Evolutionary conservation across 2,329 filamentous ascomycete genomes (phyloP), one percentile per base, ranked within the genome.

Genomic region (Epichloe hybrida): DNA sequence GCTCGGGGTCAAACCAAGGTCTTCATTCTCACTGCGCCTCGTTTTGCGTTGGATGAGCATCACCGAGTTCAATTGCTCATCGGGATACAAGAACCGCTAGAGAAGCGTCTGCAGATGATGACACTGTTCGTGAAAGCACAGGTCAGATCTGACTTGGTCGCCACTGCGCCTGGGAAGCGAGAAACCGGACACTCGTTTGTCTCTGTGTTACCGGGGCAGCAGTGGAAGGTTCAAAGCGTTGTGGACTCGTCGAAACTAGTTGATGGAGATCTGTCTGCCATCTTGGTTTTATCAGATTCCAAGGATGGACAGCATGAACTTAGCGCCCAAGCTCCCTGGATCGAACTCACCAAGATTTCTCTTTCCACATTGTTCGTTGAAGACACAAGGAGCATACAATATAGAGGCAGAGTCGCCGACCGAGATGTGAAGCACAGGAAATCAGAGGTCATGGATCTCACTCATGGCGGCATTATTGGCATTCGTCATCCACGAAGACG

Each of bases 281-380:
- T 90, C 48, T 68, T 89, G 3, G 80, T 86, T 27, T 68, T 91
- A 13, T 84, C 81, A 3, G 78, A 83, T 57, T 78, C 80, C 23
- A 74, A 75, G 48, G 72, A 80, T 55, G 83, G 83, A 1, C 74
- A 76, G 34, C 76, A 79, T 45, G 80, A 85, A 59, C 66, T 91
- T 15, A 86, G 82, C 56, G 69, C 87, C 9, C 85, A 89, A 64
- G 84, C 84, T 5, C 85, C 84, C 0, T 90, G 86, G 86, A 82
- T 83, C 52, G 76, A 77, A 49, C 72, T 85, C 12, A 79, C 81
- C n/a, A 80, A 80, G 42, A 68, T 89, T n/a, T 70, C 75, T 0
- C 66, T 88, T 2, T 82, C 84, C 2, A 58, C 73, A 31, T 68
- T 88, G 20, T 73, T 74, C 53, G 64, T 80, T 21, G 75, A 81